Evolutionary conservation across 164 flowering plant genomes (phyloP).

Genomic region (Malania oleifera): DNA sequence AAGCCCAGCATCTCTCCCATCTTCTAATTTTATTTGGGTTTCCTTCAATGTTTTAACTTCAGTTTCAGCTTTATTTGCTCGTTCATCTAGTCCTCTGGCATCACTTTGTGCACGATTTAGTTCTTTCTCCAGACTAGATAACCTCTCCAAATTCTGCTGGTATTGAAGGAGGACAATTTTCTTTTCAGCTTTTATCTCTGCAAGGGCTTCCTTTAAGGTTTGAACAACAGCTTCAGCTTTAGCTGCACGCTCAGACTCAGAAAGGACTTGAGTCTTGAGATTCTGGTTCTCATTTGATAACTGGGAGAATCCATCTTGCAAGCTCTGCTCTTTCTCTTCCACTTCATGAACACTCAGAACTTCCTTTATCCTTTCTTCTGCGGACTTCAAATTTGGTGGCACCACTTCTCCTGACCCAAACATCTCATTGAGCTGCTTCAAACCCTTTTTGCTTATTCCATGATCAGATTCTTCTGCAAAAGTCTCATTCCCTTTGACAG

Average conservation of each 20-base stretch:
- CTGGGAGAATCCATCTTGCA: constrained; percentile 19
- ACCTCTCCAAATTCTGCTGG: constrained; percentile 48
- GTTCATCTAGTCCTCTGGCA: constrained; percentile 38
- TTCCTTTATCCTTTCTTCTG: constrained; percentile 25
- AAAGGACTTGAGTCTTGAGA: constrained; percentile 20
- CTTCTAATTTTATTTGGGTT: constrained; percentile 40
- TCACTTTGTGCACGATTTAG: constrained; percentile 37
- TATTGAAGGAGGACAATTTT: constrained; percentile 42
- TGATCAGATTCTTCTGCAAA: constrained; percentile 20
- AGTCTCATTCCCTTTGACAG: constrained; percentile 11
- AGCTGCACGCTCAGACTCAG: constrained; percentile 29
- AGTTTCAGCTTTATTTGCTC: constrained; percentile 53
- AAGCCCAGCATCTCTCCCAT: constrained; percentile 48
- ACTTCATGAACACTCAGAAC: constrained; percentile 13
- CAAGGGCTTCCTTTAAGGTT: constrained; percentile 40
- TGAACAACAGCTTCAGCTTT: constrained; percentile 42
- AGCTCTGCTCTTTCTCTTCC: constrained; percentile 22
- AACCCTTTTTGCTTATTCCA: constrained; percentile 34
- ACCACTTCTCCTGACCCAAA: constrained; percentile 29
- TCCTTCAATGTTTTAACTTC: constrained; percentile 48
- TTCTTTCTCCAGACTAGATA: constrained; percentile 45
- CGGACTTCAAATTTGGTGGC: constrained; percentile 14
- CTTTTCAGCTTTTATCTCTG: constrained; percentile 47
- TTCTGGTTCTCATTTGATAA: constrained; percentile 31
- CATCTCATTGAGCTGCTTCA: constrained; percentile 58